Evolutionary conservation across 2,329 filamentous ascomycete genomes (phyloP).

Genomic region (Xylaria sp.): DNA sequence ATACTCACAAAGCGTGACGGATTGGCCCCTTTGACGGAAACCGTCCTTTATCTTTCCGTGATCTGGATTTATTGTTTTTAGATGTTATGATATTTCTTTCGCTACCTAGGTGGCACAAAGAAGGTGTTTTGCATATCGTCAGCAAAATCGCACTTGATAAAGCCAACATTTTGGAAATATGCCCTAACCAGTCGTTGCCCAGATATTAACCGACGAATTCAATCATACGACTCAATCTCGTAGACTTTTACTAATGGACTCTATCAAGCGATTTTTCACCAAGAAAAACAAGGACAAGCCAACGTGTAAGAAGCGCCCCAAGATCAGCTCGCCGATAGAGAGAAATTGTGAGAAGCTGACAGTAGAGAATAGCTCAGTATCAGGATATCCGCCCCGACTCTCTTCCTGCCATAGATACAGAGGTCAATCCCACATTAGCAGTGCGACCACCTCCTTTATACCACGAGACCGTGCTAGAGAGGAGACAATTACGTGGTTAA

Average conservation of each 20-base stretch:
- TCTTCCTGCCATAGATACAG: background rate
- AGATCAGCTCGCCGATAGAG: conserved; percentile 20
- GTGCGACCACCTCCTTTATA: conserved; percentile 29
- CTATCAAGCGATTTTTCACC: conserved; percentile 28
- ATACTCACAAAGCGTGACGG: no score
- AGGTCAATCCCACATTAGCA: background rate
- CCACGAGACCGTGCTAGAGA: conserved; percentile 35
- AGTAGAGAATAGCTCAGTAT: background rate
- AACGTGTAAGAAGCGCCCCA: conserved; percentile 1
- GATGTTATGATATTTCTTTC: background rate
- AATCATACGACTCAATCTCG: background rate
- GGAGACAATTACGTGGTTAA: conserved; percentile 36
- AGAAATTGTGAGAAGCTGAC: conserved; percentile 16
- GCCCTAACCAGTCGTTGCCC: background rate
- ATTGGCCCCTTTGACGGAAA: background rate
- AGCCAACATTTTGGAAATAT: background rate
- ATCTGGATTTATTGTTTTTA: background rate
- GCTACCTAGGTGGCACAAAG: background rate
- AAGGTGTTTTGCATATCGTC: background rate
- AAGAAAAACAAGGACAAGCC: conserved; percentile 21
- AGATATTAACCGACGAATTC: no score
- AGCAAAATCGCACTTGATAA: background rate
- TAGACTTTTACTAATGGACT: conserved; percentile 32
- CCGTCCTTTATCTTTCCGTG: background rate
- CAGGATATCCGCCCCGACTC: background rate